Conservation (phyloP, 2,329 filamentous ascomycete species). For the Aspergillus glaucus region DNA sequence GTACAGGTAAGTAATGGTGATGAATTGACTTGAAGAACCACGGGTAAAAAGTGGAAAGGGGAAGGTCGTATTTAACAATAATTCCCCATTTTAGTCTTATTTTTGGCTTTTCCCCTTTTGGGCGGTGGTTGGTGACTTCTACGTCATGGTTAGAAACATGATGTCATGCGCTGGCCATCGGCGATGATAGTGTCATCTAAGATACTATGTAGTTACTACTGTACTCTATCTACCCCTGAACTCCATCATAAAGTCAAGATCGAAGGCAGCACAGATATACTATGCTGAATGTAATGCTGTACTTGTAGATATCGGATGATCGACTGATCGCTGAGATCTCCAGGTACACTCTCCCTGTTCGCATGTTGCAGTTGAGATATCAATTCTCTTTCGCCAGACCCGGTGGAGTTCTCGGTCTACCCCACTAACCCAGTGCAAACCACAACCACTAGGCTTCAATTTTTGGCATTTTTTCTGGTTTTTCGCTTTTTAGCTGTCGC, state of each 20-base stretch:
- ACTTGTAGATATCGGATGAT: constrained; percentile 2
- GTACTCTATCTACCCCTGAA: too few relatives aligned
- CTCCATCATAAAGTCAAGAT: too few relatives aligned
- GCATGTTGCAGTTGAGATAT: too few relatives aligned
- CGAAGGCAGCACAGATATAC: neutral
- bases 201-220: too few relatives aligned
- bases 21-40: neutral
- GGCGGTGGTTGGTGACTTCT: too few relatives aligned
- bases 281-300: neutral
- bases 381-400: too few relatives aligned
- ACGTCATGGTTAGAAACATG: too few relatives aligned
- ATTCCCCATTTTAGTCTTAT: neutral
- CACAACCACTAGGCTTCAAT: constrained; percentile 1
- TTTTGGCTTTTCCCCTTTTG: neutral
- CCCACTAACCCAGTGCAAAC: constrained; percentile 1
- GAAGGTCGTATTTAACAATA: neutral
- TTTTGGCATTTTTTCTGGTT: constrained; percentile 10
- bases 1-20: neutral
- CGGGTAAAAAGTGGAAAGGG: neutral
- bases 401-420: neutral
- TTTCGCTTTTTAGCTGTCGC: constrained; percentile 21
- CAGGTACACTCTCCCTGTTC: neutral
- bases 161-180: too few relatives aligned
- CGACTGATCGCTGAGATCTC: constrained; percentile 1
- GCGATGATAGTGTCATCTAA: too few relatives aligned